Evolutionary conservation across 306 rosid genomes (phyloP).

Genomic region (Begonia peltatifolia): DNA sequence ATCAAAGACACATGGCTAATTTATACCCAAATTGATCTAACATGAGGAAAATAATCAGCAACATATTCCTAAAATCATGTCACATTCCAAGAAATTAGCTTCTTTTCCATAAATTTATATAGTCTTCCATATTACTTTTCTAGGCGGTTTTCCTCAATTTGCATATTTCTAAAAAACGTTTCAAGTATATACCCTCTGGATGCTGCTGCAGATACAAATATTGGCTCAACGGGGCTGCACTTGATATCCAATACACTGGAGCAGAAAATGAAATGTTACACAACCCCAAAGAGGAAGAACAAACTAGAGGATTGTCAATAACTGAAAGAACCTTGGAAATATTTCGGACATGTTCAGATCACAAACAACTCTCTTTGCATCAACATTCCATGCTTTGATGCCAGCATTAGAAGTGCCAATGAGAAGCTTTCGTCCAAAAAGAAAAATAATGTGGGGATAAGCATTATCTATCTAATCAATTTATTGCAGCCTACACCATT

Average conservation of each 20-base stretch:
- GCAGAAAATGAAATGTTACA: slow-evolving; percentile 11
- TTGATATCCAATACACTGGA: slow-evolving; percentile 86
- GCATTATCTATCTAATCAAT: slow-evolving; percentile 11
- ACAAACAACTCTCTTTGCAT: slow-evolving; percentile 94
- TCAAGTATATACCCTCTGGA: slow-evolving; percentile 49
- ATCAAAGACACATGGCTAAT: too few relatives aligned
- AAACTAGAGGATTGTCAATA: slow-evolving; percentile 4
- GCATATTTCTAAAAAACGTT: too few relatives aligned
- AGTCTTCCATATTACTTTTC: too few relatives aligned
- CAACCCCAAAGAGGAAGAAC: slow-evolving; percentile 9
- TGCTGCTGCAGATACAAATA: slow-evolving; percentile 91
- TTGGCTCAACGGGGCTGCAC: slow-evolving; percentile 93
- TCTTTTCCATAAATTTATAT: too few relatives aligned
- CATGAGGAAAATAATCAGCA: too few relatives aligned
- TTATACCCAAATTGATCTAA: too few relatives aligned
- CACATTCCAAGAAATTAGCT: too few relatives aligned
- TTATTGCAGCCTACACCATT: background rate
- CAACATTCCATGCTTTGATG: slow-evolving; percentile 94
- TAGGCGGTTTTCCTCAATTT: too few relatives aligned
- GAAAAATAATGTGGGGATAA: slow-evolving; percentile 8
- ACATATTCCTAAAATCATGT: too few relatives aligned
- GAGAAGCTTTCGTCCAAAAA: slow-evolving; percentile 64
- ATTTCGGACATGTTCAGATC: slow-evolving; percentile 70
- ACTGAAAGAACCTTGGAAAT: slow-evolving; percentile 62
- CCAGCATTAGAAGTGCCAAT: slow-evolving; percentile 91